Conservation (phyloP, 805 yeast genomes). For the Saccharomyces eubayanus region DNA sequence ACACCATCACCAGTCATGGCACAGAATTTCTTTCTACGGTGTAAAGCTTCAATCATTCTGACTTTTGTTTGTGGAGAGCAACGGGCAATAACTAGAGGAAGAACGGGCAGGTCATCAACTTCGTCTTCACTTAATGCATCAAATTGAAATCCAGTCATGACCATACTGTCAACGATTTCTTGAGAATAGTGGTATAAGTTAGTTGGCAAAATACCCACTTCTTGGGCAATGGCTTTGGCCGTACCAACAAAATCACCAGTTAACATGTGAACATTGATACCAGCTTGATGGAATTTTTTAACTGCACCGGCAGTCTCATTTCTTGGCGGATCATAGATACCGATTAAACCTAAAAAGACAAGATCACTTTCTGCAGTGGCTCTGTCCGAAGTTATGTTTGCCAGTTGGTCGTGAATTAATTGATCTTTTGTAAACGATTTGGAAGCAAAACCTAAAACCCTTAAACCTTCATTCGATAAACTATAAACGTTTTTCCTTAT, state of each 20-base stretch:
- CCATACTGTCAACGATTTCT: constrained; percentile 44
- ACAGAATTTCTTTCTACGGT: constrained; percentile 82
- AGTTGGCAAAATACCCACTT: constrained; percentile 76
- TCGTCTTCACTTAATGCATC: constrained; percentile 64
- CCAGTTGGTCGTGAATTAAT: constrained; percentile 26
- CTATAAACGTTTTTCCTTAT: constrained; percentile 50
- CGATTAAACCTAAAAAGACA: constrained; percentile 75
- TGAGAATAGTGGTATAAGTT: constrained; percentile 36
- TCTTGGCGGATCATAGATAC: constrained; percentile 97
- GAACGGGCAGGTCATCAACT: constrained; percentile 62
- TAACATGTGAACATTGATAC: constrained; percentile 96
- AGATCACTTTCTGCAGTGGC: constrained; percentile 48
- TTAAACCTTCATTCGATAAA: constrained; percentile 74
- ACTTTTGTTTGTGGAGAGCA: constrained; percentile 93
- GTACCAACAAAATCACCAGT: constrained; percentile 91
- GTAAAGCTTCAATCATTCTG: constrained; percentile 80
- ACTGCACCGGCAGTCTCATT: constrained; percentile 73
- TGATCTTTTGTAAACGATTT: constrained; percentile 27
- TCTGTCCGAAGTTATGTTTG: constrained; percentile 21
- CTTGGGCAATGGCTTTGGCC: constrained; percentile 75
- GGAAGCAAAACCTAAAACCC: constrained; percentile 75
- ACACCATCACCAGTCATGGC: constrained; percentile 99
- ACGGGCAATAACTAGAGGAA: constrained; percentile 85
- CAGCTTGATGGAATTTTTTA: constrained; percentile 72
- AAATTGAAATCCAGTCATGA: constrained; percentile 77